phyloP scores from a whole-genome alignment of 2,329 filamentous ascomycete genomes.

The Diaporthe eres region DNA sequence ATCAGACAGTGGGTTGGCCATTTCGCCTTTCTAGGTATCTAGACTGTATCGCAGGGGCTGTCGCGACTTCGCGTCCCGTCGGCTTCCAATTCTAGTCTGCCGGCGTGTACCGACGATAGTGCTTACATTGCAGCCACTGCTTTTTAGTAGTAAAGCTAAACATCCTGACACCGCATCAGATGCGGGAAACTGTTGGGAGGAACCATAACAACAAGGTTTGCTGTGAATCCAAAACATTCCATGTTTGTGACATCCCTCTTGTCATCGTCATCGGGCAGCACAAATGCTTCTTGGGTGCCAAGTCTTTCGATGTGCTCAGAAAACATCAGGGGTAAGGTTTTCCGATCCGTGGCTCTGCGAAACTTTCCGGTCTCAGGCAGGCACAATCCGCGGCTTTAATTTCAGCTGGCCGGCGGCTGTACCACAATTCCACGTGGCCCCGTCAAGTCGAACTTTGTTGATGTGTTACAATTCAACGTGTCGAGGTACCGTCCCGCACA shows the following conservation, averaged over 20 bases:
- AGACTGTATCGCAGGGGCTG: neutral
- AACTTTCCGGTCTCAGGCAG: neutral
- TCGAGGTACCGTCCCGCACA: neutral
- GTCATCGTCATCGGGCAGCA: neutral
- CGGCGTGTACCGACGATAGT: neutral
- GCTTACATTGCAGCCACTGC: neutral
- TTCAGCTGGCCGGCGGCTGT: slow-evolving; percentile 9
- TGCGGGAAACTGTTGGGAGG: neutral
- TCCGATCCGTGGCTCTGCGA: neutral
- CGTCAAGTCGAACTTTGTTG: neutral
- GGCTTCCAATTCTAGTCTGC: slow-evolving; percentile 14
- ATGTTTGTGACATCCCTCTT: slow-evolving; percentile 5
- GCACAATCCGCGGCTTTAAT: neutral
- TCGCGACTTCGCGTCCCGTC: neutral
- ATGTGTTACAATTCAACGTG: neutral
- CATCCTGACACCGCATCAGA: neutral
- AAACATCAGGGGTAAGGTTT: neutral
- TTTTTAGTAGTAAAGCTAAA: neutral
- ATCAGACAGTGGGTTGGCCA: neutral
- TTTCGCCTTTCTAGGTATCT: neutral
- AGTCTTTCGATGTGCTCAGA: neutral
- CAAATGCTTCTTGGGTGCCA: neutral
- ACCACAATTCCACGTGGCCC: slow-evolving; percentile 10
- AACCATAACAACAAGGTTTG: slow-evolving; percentile 1
- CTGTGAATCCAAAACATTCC: neutral